Conservation (phyloP, 140 eudicot species). For the Anethum foeniculum region DNA sequence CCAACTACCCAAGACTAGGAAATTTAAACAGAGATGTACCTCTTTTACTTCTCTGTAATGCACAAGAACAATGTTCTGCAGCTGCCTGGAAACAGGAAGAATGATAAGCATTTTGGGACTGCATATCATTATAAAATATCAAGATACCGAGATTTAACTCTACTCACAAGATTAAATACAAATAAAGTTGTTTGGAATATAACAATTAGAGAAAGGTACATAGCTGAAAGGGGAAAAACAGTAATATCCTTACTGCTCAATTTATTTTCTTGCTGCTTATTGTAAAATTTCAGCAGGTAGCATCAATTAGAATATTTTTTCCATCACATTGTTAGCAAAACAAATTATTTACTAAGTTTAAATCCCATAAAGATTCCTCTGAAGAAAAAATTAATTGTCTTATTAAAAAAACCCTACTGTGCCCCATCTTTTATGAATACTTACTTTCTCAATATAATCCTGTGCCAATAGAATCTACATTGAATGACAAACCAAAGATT, state of each 20-base stretch:
- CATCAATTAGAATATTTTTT: not conserved
- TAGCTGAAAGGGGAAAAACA: not conserved
- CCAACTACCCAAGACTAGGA: not conserved
- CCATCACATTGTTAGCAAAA: not conserved
- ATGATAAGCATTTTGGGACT: not conserved
- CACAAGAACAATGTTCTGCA: constrained; percentile 34
- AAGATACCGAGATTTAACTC: not conserved
- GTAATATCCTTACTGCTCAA: not conserved
- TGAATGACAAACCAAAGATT: not conserved
- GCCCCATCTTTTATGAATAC: not conserved
- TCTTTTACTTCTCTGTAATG: constrained; percentile 34
- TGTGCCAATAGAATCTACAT: not conserved
- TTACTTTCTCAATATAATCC: not conserved
- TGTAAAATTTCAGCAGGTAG: not conserved
- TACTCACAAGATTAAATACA: not conserved
- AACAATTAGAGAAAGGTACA: not conserved
- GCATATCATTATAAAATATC: not conserved
- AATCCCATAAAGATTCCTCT: not conserved
- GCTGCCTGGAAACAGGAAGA: constrained; percentile 24
- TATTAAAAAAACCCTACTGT: not conserved
- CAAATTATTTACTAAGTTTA: not conserved
- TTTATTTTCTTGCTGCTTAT: not conserved
- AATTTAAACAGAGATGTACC: constrained; percentile 10
- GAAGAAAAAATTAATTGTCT: not conserved
- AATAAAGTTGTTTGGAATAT: not conserved